phyloP scores from a whole-genome alignment of 768 basidiomycete genomes.

The Leccinum rimulosum region DNA sequence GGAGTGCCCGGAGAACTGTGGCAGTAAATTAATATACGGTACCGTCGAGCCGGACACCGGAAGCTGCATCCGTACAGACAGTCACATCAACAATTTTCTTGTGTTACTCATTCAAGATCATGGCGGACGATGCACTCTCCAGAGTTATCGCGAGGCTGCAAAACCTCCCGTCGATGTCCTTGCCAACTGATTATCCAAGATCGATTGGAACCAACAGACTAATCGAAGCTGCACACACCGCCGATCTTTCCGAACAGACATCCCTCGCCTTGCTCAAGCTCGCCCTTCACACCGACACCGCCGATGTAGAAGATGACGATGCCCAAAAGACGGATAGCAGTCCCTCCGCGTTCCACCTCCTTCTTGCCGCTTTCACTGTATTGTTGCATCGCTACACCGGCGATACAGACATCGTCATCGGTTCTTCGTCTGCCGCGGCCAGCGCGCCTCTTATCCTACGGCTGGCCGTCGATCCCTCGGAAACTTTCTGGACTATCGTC shows the following conservation, averaged over 20 bases:
- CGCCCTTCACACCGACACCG: conserved; percentile 65
- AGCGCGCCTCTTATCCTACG: conserved; percentile 83
- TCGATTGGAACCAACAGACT: conserved; percentile 69
- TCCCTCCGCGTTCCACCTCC: conserved; percentile 87
- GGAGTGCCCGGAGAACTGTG: too few species aligned
- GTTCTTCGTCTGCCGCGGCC: conserved; percentile 74
- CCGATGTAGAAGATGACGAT: conserved; percentile 49
- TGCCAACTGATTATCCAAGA: conserved; percentile 95
- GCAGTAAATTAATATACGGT: too few species aligned
- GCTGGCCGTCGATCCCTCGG: conserved; percentile 75
- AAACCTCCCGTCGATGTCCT: conserved; percentile 82
- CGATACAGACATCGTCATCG: conserved; percentile 91
- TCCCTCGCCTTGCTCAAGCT: conserved; percentile 81
- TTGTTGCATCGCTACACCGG: conserved; percentile 93
- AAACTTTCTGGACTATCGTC: conserved; percentile 88
- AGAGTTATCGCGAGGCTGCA: conserved; percentile 67
- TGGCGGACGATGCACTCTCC: conserved; percentile 33
- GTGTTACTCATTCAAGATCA: neutral
- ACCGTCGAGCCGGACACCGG: too few species aligned
- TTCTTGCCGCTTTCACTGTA: conserved; percentile 89
- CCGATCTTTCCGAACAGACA: conserved; percentile 70
- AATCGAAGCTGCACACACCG: conserved; percentile 78
- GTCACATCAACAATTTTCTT: conserved; percentile 8
- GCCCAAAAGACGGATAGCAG: conserved; percentile 35
- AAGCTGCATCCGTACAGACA: neutral